Base-by-base conservation (phyloP, 306 rosid species). In the Canavalia ensiformis region DNA sequence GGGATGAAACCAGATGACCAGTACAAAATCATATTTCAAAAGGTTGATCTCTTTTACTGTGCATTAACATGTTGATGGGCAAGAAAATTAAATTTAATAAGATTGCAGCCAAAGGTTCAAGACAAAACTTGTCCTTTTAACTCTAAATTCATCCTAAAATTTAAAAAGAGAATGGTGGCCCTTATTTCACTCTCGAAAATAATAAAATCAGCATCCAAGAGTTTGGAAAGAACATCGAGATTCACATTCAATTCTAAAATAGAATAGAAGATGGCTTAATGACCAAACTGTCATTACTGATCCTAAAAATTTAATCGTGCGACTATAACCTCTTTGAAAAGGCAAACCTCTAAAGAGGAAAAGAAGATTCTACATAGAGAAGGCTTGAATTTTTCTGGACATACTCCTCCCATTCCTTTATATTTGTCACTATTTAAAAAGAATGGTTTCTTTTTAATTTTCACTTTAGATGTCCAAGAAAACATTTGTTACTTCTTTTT, bases 171-270 rank as follows among this genome's bases (percentile, higher is more conserved):
- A 52, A 52, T 1, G 3, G 28, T 54, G 25, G 28, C 28, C 51
- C 50, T 35, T 50, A 34, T 54, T 50, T 18, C 63, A 35, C 13
- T 18, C 11, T 3, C 5, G 10, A n/a, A n/a, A 75, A 33, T 69
- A 75, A 59, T 33, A 49, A 4, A 6, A 46, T 37, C 9, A 35
- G 41, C 80, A 75, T 52, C 2, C 46, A 28, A 78, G 33, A 68
- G 59, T 68, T 68, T 68, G 58, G 34, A 67, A 5, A 57, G 68
- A 30, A 64, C 31, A 77, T 35, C 34, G 60, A 33, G 82, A 65
- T 45, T 28, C 8, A 6, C 11, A 78, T 45, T 68, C 70, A 60
- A n/a, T 52, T 45, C 62, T 57, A 58, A 68, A 69, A 28, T 30
- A 68, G 60, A 68, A 29, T 50, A 57, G n/a, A 46, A 29, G 8